Evolutionary conservation across 768 basidiomycete genomes (phyloP).

Genomic region (Tylopilus sp.): DNA sequence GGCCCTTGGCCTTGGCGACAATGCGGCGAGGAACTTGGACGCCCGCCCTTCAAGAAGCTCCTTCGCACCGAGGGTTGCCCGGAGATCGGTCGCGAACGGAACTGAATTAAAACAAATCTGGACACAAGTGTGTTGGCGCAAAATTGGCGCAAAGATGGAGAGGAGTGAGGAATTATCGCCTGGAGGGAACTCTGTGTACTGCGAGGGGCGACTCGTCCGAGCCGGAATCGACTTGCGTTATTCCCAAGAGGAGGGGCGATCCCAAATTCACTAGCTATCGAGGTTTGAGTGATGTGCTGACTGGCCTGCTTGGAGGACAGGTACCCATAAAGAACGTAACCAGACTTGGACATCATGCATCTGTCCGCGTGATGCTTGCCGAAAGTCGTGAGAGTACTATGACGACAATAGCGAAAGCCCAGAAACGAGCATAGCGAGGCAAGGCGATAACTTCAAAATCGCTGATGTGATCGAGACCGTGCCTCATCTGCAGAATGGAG

Average conservation of each 20-base stretch:
- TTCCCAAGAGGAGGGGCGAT: not conserved
- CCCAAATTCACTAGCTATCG: not conserved
- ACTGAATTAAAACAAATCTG: conserved; percentile 34
- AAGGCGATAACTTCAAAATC: not conserved
- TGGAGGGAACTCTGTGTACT: conserved; percentile 18
- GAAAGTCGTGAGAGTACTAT: too few species aligned
- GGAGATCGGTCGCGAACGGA: conserved; percentile 46
- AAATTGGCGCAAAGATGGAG: not conserved
- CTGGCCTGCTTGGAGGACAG: not conserved
- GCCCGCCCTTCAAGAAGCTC: conserved; percentile 52
- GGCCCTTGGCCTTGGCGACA: conserved; percentile 38
- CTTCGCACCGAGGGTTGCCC: conserved; percentile 37
- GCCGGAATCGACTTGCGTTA: not conserved
- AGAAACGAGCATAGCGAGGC: not conserved
- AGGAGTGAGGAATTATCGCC: not conserved
- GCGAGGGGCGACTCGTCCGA: not conserved
- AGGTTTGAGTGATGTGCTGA: not conserved
- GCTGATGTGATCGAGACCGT: not conserved
- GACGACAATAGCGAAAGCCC: not conserved
- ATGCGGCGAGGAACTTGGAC: conserved; percentile 50
- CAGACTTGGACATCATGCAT: too few species aligned
- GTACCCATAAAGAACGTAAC: not conserved
- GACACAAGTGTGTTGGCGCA: conserved; percentile 32
- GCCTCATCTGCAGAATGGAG: not conserved
- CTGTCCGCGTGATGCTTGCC: too few species aligned